Evolutionary conservation across 192 early-diverging fungal genomes (phyloP).

Genomic region (Backusella tuberculispora): DNA sequence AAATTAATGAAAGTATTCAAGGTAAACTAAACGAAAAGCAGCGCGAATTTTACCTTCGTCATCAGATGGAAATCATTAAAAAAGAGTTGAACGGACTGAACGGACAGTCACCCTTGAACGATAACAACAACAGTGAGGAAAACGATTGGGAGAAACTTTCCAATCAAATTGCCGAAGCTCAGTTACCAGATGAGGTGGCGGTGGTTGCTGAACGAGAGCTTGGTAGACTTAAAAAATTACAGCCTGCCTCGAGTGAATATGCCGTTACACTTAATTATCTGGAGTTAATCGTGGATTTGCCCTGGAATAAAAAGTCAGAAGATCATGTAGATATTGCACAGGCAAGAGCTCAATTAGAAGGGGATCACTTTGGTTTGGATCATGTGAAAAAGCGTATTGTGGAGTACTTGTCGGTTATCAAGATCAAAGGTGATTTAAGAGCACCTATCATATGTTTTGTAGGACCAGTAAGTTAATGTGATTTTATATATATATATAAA

Average conservation of each 20-base stretch:
- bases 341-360: conserved; percentile 68
- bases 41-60: conserved; percentile 74
- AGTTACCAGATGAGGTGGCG: conserved; percentile 62
- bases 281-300: conserved; percentile 74
- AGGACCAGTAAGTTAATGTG: conserved; percentile 60
- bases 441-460: conserved; percentile 81
- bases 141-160: conserved; percentile 62
- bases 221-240: conserved; percentile 68
- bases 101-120: too few relatives aligned
- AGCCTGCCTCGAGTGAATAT: conserved; percentile 76
- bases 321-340: conserved; percentile 68
- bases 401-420: conserved; percentile 83
- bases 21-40: conserved; percentile 80
- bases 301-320: conserved; percentile 67
- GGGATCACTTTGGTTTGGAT: conserved; percentile 82
- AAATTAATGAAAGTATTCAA: conserved; percentile 72
- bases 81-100: conserved; percentile 70
- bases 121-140: conserved; percentile 35
- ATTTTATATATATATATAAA: neutral
- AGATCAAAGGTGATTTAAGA: conserved; percentile 70
- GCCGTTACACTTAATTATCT: conserved; percentile 75
- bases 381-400: conserved; percentile 81
- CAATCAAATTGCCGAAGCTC: conserved; percentile 52
- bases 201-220: conserved; percentile 66
- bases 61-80: conserved; percentile 83